Base-by-base conservation (phyloP, 2,329 filamentous ascomycete genomes). In the Verticillium longisporum region DNA sequence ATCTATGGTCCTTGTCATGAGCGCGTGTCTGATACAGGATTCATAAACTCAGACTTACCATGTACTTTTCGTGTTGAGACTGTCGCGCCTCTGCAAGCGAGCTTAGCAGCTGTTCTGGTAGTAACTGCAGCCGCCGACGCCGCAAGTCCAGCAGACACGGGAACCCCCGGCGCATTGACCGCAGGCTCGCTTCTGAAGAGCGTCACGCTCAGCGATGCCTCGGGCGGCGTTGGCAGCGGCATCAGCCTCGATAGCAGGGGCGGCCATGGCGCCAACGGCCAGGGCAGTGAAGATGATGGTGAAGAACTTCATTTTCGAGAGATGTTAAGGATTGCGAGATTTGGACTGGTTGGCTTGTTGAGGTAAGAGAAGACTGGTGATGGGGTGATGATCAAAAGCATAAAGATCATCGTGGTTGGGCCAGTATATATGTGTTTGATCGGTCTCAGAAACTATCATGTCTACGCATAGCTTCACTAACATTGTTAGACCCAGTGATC, bases 291-390 rank as follows among this genome's bases (percentile, higher is more conserved):
- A 7, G 38, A 37, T 11, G 26, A 45, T 41, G 37, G 57, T 26
- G 57, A 45, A 26, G 34, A 50, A 34, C 57, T 58, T 58, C 57
- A 58, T n/a, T 58, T 41, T 58, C n/a, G 56, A 21, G 34, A 36
- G 34, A 36, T 7, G 2, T 36, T 7, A 5, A 41, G 15, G 37
- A 14, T 14, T 9, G 36, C 36, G 36, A 37, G 36, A n/a, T 5
- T 37, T 37, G 9, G 36, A 37, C 9, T 15, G 37, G 15, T n/a
- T 41, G 37, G 15, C 13, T 15, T 14, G 15, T 14, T 41, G 37
- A 41, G 37, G 4, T 2, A 14, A 41, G 11, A 41, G 1, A 5
- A 41, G 13, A 6, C 34, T 41, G 9, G 2, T 41, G 37, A 41
- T 41, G 37, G 13, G 13, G 11, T 41, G 37, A 14, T 14, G 15